A percentile compares a stretch with the other conserved stretches of the same genome.
Evolutionary conservation across 768 basidiomycete genomes (phyloP).

Genomic region (Amanita polypyramis): DNA sequence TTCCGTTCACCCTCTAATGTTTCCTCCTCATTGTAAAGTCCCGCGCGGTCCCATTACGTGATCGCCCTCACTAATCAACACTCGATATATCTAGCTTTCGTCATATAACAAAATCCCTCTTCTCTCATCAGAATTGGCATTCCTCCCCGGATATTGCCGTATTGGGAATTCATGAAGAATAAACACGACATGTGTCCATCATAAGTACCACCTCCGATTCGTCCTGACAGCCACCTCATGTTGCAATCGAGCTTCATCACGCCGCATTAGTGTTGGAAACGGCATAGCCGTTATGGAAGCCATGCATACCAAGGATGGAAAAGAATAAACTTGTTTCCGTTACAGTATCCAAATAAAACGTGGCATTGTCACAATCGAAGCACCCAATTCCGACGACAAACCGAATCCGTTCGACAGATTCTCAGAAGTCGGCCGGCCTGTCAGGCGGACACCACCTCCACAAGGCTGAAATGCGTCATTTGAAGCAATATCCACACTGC

Average conservation of each 20-base stretch:
- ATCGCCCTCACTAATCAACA: too few species aligned
- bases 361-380: slow-evolving; percentile 1
- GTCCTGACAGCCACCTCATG: background rate
- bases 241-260: background rate
- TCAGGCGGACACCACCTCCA: background rate
- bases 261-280: background rate
- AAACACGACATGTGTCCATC: background rate
- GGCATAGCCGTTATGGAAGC: slow-evolving; percentile 1
- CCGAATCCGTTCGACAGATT: background rate
- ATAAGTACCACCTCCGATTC: background rate
- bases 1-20: too few species aligned
- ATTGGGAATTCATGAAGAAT: background rate
- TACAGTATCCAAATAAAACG: background rate
- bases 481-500: background rate
- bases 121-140: too few species aligned
- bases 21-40: too few species aligned
- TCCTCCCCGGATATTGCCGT: too few species aligned
- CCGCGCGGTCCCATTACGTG: too few species aligned
- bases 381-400: background rate
- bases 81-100: too few species aligned
- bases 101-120: too few species aligned
- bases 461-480: background rate
- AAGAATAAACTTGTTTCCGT: background rate
- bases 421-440: background rate
- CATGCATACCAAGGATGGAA: background rate